Evolutionary conservation across 1,284 basidiomycete genomes (phyloP), one percentile per base, ranked within the genome.

Genomic region (Sanghuangporus weigelae): DNA sequence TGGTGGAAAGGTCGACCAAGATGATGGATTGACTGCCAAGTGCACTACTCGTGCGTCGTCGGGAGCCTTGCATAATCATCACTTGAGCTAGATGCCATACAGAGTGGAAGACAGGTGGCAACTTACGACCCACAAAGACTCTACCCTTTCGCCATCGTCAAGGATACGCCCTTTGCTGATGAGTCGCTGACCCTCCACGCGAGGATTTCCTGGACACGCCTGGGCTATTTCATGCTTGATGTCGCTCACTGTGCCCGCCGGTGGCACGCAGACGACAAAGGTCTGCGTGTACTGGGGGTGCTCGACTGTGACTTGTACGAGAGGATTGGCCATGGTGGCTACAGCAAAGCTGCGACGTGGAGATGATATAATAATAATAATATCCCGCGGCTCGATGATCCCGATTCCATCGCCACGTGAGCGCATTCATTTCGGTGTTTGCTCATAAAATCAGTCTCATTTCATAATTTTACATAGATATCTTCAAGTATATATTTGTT

Each of bases 111-210:
- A 40, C 55, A 23, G 66, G 49, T 39, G 64, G 14, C 14, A 3
- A 71, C 81, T 69, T 68, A 87, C 88, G 81, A 84, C 84, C 88
- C 90, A 90, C 50, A 92, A 75, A 56, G 84, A 81, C 62, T 79
- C 76, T 23, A 92, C 78, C 67, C 78, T 81, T 77, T 92, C 89
- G 49, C 79, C 76, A 73, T 92, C 86, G 31, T 73, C 75, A 57
- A 92, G 76, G 70, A 81, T 79, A 53, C 90, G 82, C 19, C 90
- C 90, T 69, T 85, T 81, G 81, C 85, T 90, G 64, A 92, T 86
- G 66, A 92, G 78, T 63, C 87, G 78, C 74, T 92, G 90, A 14
- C 89, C 89, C 16, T 84, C 82, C 16, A 83, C 78, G 42, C 75
- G 79, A 53, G 90, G 90, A 63, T 76, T 78, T n/a, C 90, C 90